Evolutionary conservation across 2,329 filamentous ascomycete species (phyloP).

Genomic region (Daldinia eschscholtzii): DNA sequence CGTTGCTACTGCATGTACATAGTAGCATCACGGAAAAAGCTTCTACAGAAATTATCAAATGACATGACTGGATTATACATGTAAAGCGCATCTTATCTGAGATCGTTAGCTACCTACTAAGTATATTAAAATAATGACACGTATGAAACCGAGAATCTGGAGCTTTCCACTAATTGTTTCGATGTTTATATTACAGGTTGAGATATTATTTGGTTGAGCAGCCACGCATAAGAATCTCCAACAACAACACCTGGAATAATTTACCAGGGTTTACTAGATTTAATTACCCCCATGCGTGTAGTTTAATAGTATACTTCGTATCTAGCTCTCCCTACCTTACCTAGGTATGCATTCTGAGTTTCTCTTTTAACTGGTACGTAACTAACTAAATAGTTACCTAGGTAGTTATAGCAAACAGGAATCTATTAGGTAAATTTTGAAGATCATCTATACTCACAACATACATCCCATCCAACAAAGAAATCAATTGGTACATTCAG

Average conservation of each 20-base stretch:
- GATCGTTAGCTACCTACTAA: background rate
- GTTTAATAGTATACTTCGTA: background rate
- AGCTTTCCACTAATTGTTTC: slow-evolving; percentile 5
- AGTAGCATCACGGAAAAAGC: background rate
- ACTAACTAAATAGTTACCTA: background rate
- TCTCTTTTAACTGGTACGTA: background rate
- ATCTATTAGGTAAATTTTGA: slow-evolving; percentile 6
- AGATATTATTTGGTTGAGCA: background rate
- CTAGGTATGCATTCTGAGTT: background rate
- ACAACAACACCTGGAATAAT: background rate
- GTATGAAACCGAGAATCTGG: slow-evolving; percentile 22
- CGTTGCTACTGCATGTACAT: background rate
- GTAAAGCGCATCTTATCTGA: slow-evolving; percentile 17
- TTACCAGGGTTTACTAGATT: slow-evolving; percentile 4
- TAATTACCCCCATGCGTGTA: background rate
- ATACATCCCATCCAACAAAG: too few relatives aligned
- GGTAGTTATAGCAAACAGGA: background rate
- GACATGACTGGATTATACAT: slow-evolving; percentile 5
- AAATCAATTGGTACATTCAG: too few relatives aligned
- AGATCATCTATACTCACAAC: background rate
- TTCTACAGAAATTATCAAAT: background rate
- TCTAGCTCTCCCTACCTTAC: background rate
- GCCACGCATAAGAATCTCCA: slow-evolving; percentile 1
- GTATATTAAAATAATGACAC: slow-evolving; percentile 26
- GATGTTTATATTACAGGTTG: background rate